phyloP scores from a whole-genome alignment of 352 stramenopile genomes.

The Globisporangium canariense region DNA sequence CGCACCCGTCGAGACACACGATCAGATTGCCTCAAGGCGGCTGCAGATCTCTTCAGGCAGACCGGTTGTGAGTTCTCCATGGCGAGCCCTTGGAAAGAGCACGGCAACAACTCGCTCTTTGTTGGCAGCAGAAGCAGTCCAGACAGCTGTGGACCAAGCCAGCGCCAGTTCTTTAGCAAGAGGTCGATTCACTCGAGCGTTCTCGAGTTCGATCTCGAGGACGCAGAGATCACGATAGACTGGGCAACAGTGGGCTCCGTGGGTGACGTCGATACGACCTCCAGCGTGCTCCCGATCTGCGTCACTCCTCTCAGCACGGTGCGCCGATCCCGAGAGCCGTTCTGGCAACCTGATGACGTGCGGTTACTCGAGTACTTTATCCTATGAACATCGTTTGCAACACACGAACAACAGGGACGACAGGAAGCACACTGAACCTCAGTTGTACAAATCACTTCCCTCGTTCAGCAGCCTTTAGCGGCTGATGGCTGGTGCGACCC shows the following conservation, averaged over 20 bases:
- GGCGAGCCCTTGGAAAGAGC: neutral
- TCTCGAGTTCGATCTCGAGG: slow-evolving; percentile 22
- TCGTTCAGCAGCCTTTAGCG: too few species aligned
- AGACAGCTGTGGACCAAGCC: neutral
- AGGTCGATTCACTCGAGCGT: slow-evolving; percentile 5
- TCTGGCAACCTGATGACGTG: slow-evolving; percentile 51
- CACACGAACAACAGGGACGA: neutral
- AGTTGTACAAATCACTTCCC: too few species aligned
- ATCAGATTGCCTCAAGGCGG: slow-evolving; percentile 1
- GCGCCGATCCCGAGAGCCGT: neutral
- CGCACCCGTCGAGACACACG: neutral
- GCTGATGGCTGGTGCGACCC: too few species aligned
- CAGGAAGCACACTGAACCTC: too few species aligned
- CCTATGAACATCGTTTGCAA: slow-evolving; percentile 24
- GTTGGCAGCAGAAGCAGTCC: neutral
- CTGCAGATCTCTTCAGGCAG: neutral
- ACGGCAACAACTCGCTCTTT: neutral
- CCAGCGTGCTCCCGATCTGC: slow-evolving; percentile 8
- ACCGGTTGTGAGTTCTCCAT: neutral
- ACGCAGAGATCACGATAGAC: neutral
- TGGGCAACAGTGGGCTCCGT: neutral
- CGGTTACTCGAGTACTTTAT: slow-evolving; percentile 77
- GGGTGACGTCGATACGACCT: slow-evolving; percentile 12
- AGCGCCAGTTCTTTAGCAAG: neutral
- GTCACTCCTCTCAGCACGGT: slow-evolving; percentile 12